phyloP scores from a whole-genome alignment of 495 filamentous ascomycete species.

The Cladorrhinum samala region DNA sequence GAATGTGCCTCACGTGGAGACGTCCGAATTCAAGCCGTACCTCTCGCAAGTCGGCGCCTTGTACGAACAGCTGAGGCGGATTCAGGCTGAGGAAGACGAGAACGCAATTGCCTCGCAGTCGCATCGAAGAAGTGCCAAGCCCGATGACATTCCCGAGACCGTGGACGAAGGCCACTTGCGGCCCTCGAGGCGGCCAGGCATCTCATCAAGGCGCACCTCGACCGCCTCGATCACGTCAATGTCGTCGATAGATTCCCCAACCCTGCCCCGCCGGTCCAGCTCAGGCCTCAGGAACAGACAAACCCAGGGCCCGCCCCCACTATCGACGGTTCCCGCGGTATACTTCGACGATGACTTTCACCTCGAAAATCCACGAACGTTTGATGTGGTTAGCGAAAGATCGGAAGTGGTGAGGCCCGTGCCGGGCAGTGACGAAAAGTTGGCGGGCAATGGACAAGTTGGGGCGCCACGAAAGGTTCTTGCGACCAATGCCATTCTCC shows the following conservation, averaged over 20 bases:
- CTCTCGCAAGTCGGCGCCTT: constrained; percentile 72
- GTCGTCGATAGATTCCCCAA: constrained; percentile 46
- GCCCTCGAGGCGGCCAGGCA: constrained; percentile 34
- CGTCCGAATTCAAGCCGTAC: constrained; percentile 74
- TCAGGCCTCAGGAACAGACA: constrained; percentile 45
- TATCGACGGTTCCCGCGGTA: constrained; percentile 85
- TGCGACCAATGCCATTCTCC: constrained; percentile 95
- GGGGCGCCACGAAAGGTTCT: constrained; percentile 73
- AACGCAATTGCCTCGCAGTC: constrained; percentile 39
- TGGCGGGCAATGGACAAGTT: constrained; percentile 54
- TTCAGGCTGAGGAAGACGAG: constrained; percentile 62
- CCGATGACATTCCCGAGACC: constrained; percentile 45
- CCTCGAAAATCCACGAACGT: constrained; percentile 91
- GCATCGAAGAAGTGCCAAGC: constrained; percentile 35
- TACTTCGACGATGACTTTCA: constrained; percentile 96
- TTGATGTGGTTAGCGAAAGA: constrained; percentile 93
- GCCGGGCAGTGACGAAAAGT: constrained; percentile 51
- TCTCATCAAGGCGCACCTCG: constrained; percentile 39
- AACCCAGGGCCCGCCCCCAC: constrained; percentile 64
- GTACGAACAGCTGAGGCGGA: constrained; percentile 75
- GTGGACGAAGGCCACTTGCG: constrained; percentile 42
- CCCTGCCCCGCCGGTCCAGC: constrained; percentile 44
- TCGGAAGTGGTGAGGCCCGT: constrained; percentile 80
- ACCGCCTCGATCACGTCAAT: constrained; percentile 41
- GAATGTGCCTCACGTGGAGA: constrained; percentile 78